A percentile compares a stretch with the other conserved stretches of the same genome.
Evolutionary conservation across 352 stramenopile species (phyloP).

Genomic region (Hyphochytrium catenoides): DNA sequence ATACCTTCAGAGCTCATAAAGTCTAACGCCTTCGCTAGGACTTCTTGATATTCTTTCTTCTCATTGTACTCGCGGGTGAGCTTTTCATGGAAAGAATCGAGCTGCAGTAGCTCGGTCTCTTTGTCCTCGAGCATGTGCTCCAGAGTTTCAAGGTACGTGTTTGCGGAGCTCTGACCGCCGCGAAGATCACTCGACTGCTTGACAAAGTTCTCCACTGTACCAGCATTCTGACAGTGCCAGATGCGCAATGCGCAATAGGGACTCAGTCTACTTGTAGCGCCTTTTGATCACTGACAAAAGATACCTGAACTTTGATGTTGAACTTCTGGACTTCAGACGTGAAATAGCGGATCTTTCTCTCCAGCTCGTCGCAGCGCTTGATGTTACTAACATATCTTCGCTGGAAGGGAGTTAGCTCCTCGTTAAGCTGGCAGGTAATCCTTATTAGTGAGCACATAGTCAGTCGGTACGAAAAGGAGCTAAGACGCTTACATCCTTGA

Average conservation of each 20-base stretch:
- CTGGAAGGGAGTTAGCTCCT: slow-evolving; percentile 93
- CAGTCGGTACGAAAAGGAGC: background rate
- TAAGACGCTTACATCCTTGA: slow-evolving; percentile 68
- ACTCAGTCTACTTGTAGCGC: too few species aligned
- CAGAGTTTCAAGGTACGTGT: slow-evolving; percentile 72
- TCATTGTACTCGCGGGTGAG: slow-evolving; percentile 95
- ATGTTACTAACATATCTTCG: slow-evolving; percentile 94
- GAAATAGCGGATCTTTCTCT: slow-evolving; percentile 95
- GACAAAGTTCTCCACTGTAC: too few species aligned
- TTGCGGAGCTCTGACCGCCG: slow-evolving; percentile 44
- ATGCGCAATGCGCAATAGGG: too few species aligned
- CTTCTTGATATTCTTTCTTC: slow-evolving; percentile 57
- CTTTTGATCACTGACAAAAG: too few species aligned
- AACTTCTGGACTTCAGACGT: slow-evolving; percentile 80
- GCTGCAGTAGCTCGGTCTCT: slow-evolving; percentile 80
- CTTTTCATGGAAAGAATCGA: slow-evolving; percentile 94
- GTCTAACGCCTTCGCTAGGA: too few species aligned
- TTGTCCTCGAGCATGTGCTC: slow-evolving; percentile 88
- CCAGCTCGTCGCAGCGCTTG: slow-evolving; percentile 95
- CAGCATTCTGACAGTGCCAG: too few species aligned
- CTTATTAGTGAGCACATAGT: slow-evolving; percentile 1
- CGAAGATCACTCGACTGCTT: too few species aligned
- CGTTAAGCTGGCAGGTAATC: slow-evolving; percentile 56
- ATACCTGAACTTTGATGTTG: slow-evolving; percentile 50
- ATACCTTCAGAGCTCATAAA: too few species aligned